Conservation (phyloP, 768 basidiomycete genomes). For the Pleurotus eryngii region DNA sequence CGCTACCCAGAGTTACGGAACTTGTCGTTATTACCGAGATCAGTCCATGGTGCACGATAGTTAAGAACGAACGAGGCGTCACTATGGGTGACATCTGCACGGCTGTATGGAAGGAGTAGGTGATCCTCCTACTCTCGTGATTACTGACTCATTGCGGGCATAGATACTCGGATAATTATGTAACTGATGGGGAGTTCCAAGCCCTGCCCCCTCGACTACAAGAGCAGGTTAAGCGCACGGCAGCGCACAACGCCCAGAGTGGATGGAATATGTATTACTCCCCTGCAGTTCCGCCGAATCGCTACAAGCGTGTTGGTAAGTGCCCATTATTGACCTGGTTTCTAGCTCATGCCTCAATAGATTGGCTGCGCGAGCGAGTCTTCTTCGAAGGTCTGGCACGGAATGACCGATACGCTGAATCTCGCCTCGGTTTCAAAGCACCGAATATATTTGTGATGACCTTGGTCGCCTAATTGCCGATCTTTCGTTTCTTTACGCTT, state of each 20-base stretch:
- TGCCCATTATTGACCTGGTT: slow-evolving; percentile 9
- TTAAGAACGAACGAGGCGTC: slow-evolving; percentile 70
- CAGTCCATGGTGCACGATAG: slow-evolving; percentile 78
- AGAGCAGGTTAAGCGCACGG: slow-evolving; percentile 67
- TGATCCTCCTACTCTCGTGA: slow-evolving; percentile 10
- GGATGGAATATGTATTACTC: slow-evolving; percentile 44
- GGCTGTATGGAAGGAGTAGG: slow-evolving; percentile 75
- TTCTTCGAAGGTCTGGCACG: slow-evolving; percentile 65
- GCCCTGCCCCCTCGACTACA: slow-evolving; percentile 61
- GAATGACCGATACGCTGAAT: slow-evolving; percentile 55
- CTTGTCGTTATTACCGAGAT: slow-evolving; percentile 55
- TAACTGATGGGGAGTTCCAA: slow-evolving; percentile 65
- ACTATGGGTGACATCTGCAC: slow-evolving; percentile 75
- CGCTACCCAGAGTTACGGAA: slow-evolving; percentile 60
- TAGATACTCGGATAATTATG: slow-evolving; percentile 67
- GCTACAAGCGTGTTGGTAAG: slow-evolving; percentile 64
- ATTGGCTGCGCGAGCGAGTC: slow-evolving; percentile 73
- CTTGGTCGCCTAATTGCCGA: slow-evolving; percentile 34
- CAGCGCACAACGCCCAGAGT: slow-evolving; percentile 35
- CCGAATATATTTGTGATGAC: slow-evolving; percentile 79
- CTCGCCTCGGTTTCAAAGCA: slow-evolving; percentile 71
- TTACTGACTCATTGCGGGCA: not conserved
- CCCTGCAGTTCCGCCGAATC: slow-evolving; percentile 41
- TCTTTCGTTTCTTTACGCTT: too few relatives aligned
- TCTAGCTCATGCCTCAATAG: slow-evolving; percentile 29